These are phyloP conservation scores for Dioscorea dumetorum DNA, from an alignment of 106 monocot genomes.

Conservation along the genomic window DNA sequence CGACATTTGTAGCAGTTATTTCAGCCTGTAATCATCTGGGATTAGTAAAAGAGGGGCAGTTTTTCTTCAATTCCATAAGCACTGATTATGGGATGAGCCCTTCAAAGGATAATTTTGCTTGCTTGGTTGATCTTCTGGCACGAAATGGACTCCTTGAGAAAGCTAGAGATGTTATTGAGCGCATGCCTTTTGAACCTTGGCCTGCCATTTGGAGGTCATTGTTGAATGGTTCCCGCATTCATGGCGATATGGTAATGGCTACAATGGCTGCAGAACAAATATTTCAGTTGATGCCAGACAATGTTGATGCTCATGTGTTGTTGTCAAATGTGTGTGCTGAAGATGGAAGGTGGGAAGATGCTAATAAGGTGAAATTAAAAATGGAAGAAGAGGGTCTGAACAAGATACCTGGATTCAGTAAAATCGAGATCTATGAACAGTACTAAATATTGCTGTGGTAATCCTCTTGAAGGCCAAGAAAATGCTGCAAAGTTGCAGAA, in stretches of 20 bases:
- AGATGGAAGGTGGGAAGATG: slow-evolving; percentile 23
- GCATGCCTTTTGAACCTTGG: slow-evolving; percentile 29
- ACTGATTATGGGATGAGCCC: slow-evolving; percentile 17
- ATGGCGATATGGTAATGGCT: slow-evolving; percentile 19
- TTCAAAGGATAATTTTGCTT: slow-evolving; percentile 16
- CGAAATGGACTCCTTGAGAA: slow-evolving; percentile 20
- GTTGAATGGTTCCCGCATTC: slow-evolving; percentile 19
- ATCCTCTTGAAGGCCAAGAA: neutral
- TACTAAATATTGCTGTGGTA: neutral
- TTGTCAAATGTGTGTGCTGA: slow-evolving; percentile 23
- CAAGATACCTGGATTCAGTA: slow-evolving; percentile 18
- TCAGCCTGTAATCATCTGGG: slow-evolving; percentile 33
- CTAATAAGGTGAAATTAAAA: slow-evolving; percentile 11
- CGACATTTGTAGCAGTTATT: slow-evolving; percentile 24
- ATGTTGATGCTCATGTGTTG: slow-evolving; percentile 19
- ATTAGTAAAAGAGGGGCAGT: slow-evolving; percentile 18
- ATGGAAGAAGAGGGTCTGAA: slow-evolving; percentile 12
- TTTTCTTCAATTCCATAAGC: slow-evolving; percentile 14
- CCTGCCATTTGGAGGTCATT: slow-evolving; percentile 30
- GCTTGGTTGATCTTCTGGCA: slow-evolving; percentile 27
- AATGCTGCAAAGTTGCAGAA: neutral
- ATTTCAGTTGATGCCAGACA: slow-evolving; percentile 14
- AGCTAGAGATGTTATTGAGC: slow-evolving; percentile 14
- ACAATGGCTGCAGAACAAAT: slow-evolving; percentile 15
- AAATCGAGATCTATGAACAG: neutral